These are phyloP conservation scores for Lachancea quebecensis DNA, from an alignment of 805 yeast genomes.

Conservation along the genomic window DNA sequence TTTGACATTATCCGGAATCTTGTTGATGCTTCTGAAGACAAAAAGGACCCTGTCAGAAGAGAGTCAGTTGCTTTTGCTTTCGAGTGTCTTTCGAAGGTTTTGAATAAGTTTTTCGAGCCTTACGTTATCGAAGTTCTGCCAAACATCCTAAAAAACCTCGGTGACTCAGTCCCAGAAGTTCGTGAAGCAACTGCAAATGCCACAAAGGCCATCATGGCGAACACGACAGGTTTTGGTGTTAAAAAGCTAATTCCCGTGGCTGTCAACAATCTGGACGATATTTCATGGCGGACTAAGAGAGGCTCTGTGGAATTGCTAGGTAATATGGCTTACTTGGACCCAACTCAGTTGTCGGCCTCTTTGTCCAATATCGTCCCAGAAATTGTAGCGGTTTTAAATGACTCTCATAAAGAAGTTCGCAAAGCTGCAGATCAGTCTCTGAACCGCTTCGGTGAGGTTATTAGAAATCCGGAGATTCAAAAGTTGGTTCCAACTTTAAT, in stretches of 20 bases:
- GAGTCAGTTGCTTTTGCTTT: conserved; percentile 86
- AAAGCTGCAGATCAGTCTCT: conserved; percentile 88
- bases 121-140: conserved; percentile 87
- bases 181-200: conserved; percentile 86
- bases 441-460: conserved; percentile 92
- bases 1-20: conserved; percentile 70
- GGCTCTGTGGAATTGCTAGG: conserved; percentile 96
- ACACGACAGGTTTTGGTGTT: conserved; percentile 88
- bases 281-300: conserved; percentile 93
- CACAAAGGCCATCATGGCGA: conserved; percentile 79
- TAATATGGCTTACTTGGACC: conserved; percentile 96
- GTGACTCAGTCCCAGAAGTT: conserved; percentile 80
- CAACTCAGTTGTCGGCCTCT: conserved; percentile 85
- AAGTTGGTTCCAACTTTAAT: conserved; percentile 78
- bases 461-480: conserved; percentile 94
- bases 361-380: conserved; percentile 90
- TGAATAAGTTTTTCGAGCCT: conserved; percentile 84
- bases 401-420: conserved; percentile 93
- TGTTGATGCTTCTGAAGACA: conserved; percentile 81
- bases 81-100: conserved; percentile 70
- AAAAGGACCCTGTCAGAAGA: conserved; percentile 61
- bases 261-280: conserved; percentile 74
- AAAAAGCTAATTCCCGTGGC: conserved; percentile 88
- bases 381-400: conserved; percentile 89
- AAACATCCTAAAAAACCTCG: conserved; percentile 67